Percentiles rank a stretch among this genome's conserved stretches.
These are phyloP conservation scores for Calocybe cyanea DNA, from an alignment of 768 basidiomycete species.

Conservation along the genomic window DNA sequence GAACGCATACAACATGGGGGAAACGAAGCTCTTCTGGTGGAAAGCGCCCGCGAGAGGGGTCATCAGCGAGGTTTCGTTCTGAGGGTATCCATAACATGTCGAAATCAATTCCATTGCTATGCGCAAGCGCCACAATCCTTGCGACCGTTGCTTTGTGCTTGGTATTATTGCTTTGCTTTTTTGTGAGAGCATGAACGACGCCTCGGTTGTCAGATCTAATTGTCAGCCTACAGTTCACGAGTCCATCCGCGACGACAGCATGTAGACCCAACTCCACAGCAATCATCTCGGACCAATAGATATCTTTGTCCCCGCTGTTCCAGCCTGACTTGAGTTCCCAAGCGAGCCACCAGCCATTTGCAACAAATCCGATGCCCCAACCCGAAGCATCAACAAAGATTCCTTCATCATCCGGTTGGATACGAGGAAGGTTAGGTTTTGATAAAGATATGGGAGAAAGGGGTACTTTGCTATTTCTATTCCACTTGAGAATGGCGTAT, in stretches of 20 bases:
- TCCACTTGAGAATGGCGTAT: no score
- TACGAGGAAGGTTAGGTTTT: no score
- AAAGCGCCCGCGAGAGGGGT: no score
- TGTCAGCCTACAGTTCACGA: constrained; percentile 19
- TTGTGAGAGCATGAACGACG: constrained; percentile 31
- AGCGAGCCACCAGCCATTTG: constrained; percentile 31
- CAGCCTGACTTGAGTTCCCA: constrained; percentile 33
- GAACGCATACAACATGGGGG: no score
- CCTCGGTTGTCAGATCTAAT: constrained; percentile 40
- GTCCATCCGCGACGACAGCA: constrained; percentile 22
- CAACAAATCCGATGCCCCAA: constrained; percentile 38
- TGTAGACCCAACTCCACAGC: constrained; percentile 39
- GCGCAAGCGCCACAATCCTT: constrained; percentile 15
- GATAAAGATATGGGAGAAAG: no score
- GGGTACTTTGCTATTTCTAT: no score
- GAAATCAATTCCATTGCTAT: background rate
- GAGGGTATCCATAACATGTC: constrained; percentile 7
- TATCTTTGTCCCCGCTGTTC: constrained; percentile 24
- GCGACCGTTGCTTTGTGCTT: constrained; percentile 26
- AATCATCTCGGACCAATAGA: constrained; percentile 43
- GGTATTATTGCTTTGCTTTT: constrained; percentile 17
- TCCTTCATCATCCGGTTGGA: no score
- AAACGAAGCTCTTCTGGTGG: no score
- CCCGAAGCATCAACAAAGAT: constrained; percentile 40
- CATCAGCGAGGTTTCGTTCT: no score